Conservation (phyloP, 805 yeast genomes). For the Allodekkera sacchari region DNA sequence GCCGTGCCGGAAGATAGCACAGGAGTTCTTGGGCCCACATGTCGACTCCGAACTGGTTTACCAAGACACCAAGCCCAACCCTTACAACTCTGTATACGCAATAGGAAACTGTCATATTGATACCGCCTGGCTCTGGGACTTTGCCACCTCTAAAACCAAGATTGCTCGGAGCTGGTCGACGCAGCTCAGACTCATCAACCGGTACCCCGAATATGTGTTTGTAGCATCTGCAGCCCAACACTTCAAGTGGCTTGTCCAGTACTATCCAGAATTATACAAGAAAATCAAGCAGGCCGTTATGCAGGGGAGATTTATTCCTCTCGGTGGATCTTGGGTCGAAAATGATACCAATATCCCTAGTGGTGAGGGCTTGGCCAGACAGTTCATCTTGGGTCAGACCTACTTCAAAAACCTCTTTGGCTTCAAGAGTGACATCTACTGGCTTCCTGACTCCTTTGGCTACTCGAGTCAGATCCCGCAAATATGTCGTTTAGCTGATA, state of each 20-base stretch:
- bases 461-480: conserved; percentile 95
- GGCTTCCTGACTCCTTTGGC: conserved; percentile 98
- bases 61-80: conserved; percentile 29
- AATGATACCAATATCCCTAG: conserved; percentile 93
- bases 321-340: conserved; percentile 98
- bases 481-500: conserved; percentile 78
- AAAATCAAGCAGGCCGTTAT: conserved; percentile 58
- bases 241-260: conserved; percentile 81
- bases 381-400: conserved; percentile 83
- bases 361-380: conserved; percentile 87
- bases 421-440: conserved; percentile 61
- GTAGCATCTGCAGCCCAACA: conserved; percentile 97
- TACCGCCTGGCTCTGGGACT: conserved; percentile 99
- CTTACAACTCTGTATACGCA: conserved; percentile 58
- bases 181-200: conserved; percentile 74
- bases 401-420: conserved; percentile 79
- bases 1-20: conserved; percentile 60
- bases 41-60: conserved; percentile 61
- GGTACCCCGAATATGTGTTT: conserved; percentile 87
- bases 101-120: conserved; percentile 96
- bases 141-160: conserved; percentile 89
- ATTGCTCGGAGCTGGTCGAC: conserved; percentile 94
- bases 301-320: conserved; percentile 72
- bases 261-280: conserved; percentile 74
- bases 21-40: conserved; percentile 53